These are phyloP conservation scores for Phaeotremella fagi DNA, from an alignment of 768 basidiomycete species.

Conservation along the genomic window DNA sequence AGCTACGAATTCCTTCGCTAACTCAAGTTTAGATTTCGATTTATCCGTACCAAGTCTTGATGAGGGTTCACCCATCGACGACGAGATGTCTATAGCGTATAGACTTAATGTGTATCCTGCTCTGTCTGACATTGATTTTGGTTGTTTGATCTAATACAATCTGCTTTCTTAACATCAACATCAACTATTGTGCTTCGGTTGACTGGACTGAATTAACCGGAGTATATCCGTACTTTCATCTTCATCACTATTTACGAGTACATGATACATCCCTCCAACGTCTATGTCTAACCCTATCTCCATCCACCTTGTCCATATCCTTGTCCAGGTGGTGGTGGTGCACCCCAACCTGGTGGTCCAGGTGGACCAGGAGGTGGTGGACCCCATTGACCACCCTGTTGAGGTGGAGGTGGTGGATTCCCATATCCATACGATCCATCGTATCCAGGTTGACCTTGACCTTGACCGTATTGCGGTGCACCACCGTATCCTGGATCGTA, in stretches of 20 bases:
- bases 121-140: slow-evolving; percentile 26
- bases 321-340: slow-evolving; percentile 11
- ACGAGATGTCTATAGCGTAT: slow-evolving; percentile 83
- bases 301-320: background rate
- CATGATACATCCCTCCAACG: background rate
- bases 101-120: slow-evolving; percentile 45
- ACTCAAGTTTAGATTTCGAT: slow-evolving; percentile 69
- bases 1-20: slow-evolving; percentile 79
- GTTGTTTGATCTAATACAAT: background rate
- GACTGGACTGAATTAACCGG: background rate
- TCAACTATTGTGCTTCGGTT: background rate
- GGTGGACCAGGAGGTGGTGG: slow-evolving; percentile 1
- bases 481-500: background rate
- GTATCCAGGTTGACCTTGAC: background rate
- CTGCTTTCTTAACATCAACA: background rate
- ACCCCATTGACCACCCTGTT: background rate
- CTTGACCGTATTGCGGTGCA: slow-evolving; percentile 8
- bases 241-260: background rate
- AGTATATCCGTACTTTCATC: background rate
- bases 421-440: slow-evolving; percentile 3
- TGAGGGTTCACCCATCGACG: slow-evolving; percentile 69
- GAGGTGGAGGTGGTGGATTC: background rate
- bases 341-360: background rate
- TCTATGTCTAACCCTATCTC: slow-evolving; percentile 13
- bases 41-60: slow-evolving; percentile 56